Evolutionary conservation across 1,284 basidiomycete genomes (phyloP).

Genomic region (Ceratobasidium papillatum): DNA sequence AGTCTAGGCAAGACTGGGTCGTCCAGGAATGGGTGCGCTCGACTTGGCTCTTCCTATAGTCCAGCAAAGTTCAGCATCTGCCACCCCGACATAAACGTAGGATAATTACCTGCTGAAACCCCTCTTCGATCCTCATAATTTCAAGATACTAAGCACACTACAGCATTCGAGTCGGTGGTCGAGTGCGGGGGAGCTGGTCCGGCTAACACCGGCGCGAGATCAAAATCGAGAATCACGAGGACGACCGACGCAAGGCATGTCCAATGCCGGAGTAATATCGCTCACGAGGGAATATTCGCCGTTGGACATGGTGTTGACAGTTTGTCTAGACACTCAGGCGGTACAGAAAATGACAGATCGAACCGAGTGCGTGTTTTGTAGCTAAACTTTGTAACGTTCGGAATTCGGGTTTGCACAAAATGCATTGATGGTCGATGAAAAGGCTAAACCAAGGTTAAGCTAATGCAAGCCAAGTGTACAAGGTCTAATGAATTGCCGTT

Average conservation of each 20-base stretch:
- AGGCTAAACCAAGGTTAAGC: too few species aligned
- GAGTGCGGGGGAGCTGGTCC: background rate
- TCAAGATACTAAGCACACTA: background rate
- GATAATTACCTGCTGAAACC: constrained; percentile 65
- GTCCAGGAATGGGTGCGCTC: constrained; percentile 66
- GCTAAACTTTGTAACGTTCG: too few species aligned
- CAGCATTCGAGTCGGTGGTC: background rate
- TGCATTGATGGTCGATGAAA: too few species aligned
- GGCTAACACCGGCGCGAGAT: background rate
- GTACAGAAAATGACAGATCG: background rate
- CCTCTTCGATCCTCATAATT: constrained; percentile 68
- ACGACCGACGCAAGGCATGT: background rate
- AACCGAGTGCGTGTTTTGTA: too few species aligned
- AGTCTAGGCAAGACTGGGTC: constrained; percentile 68
- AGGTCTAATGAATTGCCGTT: too few species aligned
- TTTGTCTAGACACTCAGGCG: too few species aligned
- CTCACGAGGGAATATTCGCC: too few species aligned
- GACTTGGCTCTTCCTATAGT: constrained; percentile 50
- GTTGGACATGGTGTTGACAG: too few species aligned
- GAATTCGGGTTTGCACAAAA: too few species aligned
- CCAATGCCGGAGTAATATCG: background rate
- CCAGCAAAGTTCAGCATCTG: background rate
- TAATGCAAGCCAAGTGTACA: too few species aligned
- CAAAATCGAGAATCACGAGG: background rate
- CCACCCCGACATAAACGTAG: constrained; percentile 14